Percentiles rank a stretch among this genome's conserved stretches.
Evolutionary conservation across 2,329 filamentous ascomycete genomes (phyloP).

Genomic region (Alternaria longipes): DNA sequence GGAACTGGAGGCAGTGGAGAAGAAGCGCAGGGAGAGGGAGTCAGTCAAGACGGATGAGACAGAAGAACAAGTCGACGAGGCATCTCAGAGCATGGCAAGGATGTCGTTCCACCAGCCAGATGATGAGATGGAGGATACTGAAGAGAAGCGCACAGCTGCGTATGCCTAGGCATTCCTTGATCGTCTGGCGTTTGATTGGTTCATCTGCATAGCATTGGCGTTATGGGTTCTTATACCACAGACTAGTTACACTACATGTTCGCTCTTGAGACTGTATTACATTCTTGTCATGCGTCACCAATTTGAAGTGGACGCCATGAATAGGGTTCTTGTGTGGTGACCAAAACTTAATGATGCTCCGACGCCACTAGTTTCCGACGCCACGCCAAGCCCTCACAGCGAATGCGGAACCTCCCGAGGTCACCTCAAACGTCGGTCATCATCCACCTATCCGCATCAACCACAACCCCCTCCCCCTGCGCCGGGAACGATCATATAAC

Average conservation of each 20-base stretch:
- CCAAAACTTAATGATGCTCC: not conserved
- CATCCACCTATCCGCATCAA: slow-evolving; percentile 18
- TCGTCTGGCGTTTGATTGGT: not conserved
- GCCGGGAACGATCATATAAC: slow-evolving; percentile 9
- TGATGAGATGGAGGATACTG: slow-evolving; percentile 32
- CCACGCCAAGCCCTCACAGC: slow-evolving; percentile 22
- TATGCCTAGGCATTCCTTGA: slow-evolving; percentile 21
- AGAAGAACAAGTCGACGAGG: slow-evolving; percentile 26
- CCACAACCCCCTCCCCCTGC: slow-evolving; percentile 3
- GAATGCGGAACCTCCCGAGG: slow-evolving; percentile 13
- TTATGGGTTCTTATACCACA: slow-evolving; percentile 11
- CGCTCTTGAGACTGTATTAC: not conserved
- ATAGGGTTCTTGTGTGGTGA: not conserved
- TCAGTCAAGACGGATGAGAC: slow-evolving; percentile 10
- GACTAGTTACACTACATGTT: not conserved
- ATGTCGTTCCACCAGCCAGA: slow-evolving; percentile 30
- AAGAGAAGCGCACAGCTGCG: slow-evolving; percentile 21
- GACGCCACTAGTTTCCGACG: slow-evolving; percentile 16
- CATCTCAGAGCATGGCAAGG: slow-evolving; percentile 27
- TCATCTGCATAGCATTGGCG: slow-evolving; percentile 34
- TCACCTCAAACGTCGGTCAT: slow-evolving; percentile 4
- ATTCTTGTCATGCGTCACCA: not conserved
- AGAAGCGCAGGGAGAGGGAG: slow-evolving; percentile 45
- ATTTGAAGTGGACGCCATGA: not conserved
- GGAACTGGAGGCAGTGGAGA: slow-evolving; percentile 46